A percentile compares a stretch with the other conserved stretches of the same genome.
phyloP scores from a whole-genome alignment of 257 asterid species.

The Euphrasia confusa region DNA sequence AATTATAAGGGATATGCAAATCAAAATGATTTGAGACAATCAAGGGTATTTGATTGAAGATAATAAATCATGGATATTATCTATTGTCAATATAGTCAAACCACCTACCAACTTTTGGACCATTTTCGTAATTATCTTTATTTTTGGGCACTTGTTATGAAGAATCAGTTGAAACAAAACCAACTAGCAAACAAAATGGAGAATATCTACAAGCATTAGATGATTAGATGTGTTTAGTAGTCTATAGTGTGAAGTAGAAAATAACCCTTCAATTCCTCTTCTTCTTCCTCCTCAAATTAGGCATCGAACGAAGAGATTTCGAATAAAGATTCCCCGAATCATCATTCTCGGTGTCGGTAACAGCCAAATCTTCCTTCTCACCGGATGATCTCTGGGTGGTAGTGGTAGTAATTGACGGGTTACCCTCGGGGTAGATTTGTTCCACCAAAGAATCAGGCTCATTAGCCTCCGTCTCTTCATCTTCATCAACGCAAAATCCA shows the following conservation, averaged over 20 bases:
- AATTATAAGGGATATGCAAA: too few relatives aligned
- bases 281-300: conserved; percentile 8
- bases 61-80: too few relatives aligned
- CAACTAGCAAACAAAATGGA: too few relatives aligned
- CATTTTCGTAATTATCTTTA: not conserved
- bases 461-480: conserved; percentile 33
- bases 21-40: too few relatives aligned
- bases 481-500: conserved; percentile 71
- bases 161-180: too few relatives aligned
- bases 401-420: too few relatives aligned
- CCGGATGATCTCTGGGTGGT: not conserved
- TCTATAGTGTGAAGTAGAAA: not conserved
- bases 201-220: too few relatives aligned
- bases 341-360: conserved; percentile 19
- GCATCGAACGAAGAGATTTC: conserved; percentile 43
- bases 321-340: conserved; percentile 14
- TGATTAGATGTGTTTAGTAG: not conserved
- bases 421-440: conserved; percentile 19
- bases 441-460: conserved; percentile 25
- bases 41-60: too few relatives aligned
- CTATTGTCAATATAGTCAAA: too few relatives aligned
- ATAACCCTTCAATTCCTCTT: not conserved
- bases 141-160: too few relatives aligned
- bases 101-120: not conserved
- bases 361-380: conserved; percentile 11